Base-by-base conservation (phyloP, 2,329 filamentous ascomycete species). In the Arthrobotrys sinensis region DNA sequence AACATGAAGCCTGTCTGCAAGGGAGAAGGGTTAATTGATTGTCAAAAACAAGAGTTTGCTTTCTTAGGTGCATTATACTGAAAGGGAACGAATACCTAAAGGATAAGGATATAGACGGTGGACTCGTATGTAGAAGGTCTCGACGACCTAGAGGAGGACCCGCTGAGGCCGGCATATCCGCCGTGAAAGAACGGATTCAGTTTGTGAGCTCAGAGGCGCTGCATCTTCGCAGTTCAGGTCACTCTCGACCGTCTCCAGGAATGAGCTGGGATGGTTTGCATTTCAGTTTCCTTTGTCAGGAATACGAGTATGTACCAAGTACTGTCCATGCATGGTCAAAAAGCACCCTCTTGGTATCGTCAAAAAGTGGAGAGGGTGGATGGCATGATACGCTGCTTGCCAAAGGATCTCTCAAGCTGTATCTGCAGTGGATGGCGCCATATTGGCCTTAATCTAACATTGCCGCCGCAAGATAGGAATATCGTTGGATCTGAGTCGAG, bases 1-100 rank as follows among this genome's bases (percentile, higher is more conserved):
- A 69, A 43, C 60, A 57, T 76, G 45, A 57, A 68, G 64, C 63
- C 68, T 50, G 45, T 50, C 36, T 76, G 71, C 71, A 62, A 70
- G 71, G 53, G 63, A 63, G 36, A 48, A 55, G 48, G 67, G 43
- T 64, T 64, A 64, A 64, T 32, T 60, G 19, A 70, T 36, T 50
- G 38, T 70, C 43, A 12, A 62, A 48, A 45, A 62, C 52, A 70
- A 62, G 38, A 28, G 50, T 40, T 16, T 19, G 40, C 52, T 48
- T 57, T 60, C 24, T 62, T 62, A 7, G 36, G 24, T 32, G 48
- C 21, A 19, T 43, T 67, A 38, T 36, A 38, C 66, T 62, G 52
- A 60, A 69, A 70, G 48, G 66, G 66, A 57, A 62, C 40, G 28
- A 36, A 62, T 70, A 72, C 45, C 57, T 45, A 65, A 72, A 64